Evolutionary conservation across 139 green algal genomes (phyloP).

Genomic region (Picochlorum sp.): DNA sequence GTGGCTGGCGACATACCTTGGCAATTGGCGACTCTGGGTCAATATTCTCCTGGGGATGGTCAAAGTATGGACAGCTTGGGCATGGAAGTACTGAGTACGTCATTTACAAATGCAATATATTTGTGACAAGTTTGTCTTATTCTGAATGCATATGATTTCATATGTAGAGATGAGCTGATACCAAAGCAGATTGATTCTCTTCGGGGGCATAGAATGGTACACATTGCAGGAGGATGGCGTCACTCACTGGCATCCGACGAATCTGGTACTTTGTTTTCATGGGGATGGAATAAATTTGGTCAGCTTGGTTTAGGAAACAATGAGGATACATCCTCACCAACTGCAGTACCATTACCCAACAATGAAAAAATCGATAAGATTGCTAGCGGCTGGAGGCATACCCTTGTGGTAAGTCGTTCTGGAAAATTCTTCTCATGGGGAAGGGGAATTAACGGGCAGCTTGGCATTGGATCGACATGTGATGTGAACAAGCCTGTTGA

Average conservation of each 20-base stretch:
- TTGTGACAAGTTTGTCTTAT: background rate
- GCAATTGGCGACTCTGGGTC: conserved; percentile 44
- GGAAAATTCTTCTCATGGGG: conserved; percentile 75
- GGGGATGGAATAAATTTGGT: conserved; percentile 85
- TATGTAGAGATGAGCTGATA: conserved; percentile 39
- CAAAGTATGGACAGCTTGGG: conserved; percentile 86
- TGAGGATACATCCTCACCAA: conserved; percentile 39
- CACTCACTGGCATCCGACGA: conserved; percentile 66
- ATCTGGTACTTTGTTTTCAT: conserved; percentile 55
- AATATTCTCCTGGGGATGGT: conserved; percentile 84
- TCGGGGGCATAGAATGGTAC: conserved; percentile 18
- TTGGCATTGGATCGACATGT: conserved; percentile 38
- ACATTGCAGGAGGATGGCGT: conserved; percentile 73
- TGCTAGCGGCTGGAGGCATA: conserved; percentile 82
- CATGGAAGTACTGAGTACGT: conserved; percentile 59
- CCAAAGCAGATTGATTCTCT: conserved; percentile 40
- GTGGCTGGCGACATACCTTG: conserved; percentile 77
- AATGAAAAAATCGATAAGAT: conserved; percentile 40
- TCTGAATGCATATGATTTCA: background rate
- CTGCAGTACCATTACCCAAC: conserved; percentile 25
- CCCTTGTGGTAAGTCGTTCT: conserved; percentile 38
- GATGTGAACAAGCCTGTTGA: background rate
- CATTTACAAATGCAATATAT: background rate
- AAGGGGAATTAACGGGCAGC: conserved; percentile 73
- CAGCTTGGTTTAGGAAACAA: conserved; percentile 64